Percentiles rank a stretch among this genome's conserved stretches.
Evolutionary conservation across 2,329 filamentous ascomycete species (phyloP).

Genomic region (Tolypocladium amazonense): DNA sequence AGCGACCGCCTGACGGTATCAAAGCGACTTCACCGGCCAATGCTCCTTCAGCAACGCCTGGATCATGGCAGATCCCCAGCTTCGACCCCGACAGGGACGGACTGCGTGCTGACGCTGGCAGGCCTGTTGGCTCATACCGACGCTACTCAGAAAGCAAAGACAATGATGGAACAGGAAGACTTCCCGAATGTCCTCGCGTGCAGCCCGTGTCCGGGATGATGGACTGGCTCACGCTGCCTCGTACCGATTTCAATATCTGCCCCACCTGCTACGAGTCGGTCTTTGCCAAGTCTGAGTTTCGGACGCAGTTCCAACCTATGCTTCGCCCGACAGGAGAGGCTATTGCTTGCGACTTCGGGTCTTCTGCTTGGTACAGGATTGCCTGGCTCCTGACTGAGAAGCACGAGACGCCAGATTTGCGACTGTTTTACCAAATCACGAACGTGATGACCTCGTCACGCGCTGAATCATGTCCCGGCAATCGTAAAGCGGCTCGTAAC

Average conservation of each 20-base stretch:
- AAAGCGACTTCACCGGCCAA: not conserved
- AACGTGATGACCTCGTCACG: constrained; percentile 40
- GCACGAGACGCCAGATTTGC: constrained; percentile 53
- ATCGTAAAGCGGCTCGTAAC: constrained; percentile 41
- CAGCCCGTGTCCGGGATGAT: constrained; percentile 50
- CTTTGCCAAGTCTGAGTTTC: constrained; percentile 58
- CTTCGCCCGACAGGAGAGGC: constrained; percentile 46
- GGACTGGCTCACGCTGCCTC: constrained; percentile 73
- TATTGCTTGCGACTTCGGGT: constrained; percentile 69
- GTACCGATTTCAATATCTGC: constrained; percentile 69
- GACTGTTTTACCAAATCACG: constrained; percentile 59
- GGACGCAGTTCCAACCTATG: constrained; percentile 49
- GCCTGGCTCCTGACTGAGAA: constrained; percentile 75
- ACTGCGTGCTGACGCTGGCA: constrained; percentile 25
- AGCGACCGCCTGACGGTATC: not conserved
- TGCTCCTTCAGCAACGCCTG: constrained; percentile 9
- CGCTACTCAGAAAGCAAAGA: constrained; percentile 38
- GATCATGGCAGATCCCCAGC: constrained; percentile 33
- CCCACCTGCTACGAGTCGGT: constrained; percentile 65
- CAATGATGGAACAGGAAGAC: constrained; percentile 15
- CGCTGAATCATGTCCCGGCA: constrained; percentile 46
- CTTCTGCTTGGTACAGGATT: constrained; percentile 68
- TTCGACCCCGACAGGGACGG: constrained; percentile 31
- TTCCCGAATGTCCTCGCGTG: constrained; percentile 62
- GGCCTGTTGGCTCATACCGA: constrained; percentile 35